Percentiles rank a stretch among this genome's conserved stretches.
phyloP scores from a whole-genome alignment of 495 filamentous ascomycete species.

The Tuber magnatum region DNA sequence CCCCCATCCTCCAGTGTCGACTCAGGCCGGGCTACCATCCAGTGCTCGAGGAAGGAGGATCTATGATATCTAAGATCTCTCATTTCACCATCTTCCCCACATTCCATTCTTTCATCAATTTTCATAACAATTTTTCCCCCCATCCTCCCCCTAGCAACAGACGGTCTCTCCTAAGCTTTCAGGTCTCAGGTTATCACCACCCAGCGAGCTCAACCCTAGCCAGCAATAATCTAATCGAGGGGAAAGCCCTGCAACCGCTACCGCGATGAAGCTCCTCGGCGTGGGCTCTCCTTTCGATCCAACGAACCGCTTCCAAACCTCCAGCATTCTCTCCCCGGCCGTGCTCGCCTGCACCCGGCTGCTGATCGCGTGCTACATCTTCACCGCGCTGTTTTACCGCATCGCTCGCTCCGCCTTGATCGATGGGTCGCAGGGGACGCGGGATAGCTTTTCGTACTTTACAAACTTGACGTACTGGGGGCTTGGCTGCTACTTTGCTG shows the following conservation, averaged over 20 bases:
- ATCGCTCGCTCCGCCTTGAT: slow-evolving; percentile 48
- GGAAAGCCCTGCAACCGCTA: background rate
- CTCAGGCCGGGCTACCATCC: background rate
- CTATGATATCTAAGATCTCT: background rate
- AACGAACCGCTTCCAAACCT: slow-evolving; percentile 62
- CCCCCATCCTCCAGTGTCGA: background rate
- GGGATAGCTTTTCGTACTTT: slow-evolving; percentile 66
- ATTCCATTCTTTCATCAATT: background rate
- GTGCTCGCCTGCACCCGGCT: slow-evolving; percentile 54
- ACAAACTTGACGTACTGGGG: slow-evolving; percentile 75
- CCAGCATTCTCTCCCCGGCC: slow-evolving; percentile 64
- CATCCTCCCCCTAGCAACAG: too few species aligned
- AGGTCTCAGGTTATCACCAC: background rate
- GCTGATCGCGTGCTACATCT: slow-evolving; percentile 60
- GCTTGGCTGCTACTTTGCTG: slow-evolving; percentile 66
- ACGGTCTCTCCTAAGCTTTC: background rate
- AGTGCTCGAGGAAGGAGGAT: background rate
- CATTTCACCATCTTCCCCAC: background rate
- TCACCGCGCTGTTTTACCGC: slow-evolving; percentile 62
- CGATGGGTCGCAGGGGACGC: slow-evolving; percentile 42
- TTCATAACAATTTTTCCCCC: background rate
- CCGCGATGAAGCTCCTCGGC: slow-evolving; percentile 11
- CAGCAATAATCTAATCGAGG: background rate
- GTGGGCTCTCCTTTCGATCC: slow-evolving; percentile 48
- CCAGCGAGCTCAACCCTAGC: background rate